Percentiles rank a stretch among this genome's conserved stretches.
Evolutionary conservation across 352 stramenopile genomes (phyloP).

Genomic region (Phytophthora niederhauseri): DNA sequence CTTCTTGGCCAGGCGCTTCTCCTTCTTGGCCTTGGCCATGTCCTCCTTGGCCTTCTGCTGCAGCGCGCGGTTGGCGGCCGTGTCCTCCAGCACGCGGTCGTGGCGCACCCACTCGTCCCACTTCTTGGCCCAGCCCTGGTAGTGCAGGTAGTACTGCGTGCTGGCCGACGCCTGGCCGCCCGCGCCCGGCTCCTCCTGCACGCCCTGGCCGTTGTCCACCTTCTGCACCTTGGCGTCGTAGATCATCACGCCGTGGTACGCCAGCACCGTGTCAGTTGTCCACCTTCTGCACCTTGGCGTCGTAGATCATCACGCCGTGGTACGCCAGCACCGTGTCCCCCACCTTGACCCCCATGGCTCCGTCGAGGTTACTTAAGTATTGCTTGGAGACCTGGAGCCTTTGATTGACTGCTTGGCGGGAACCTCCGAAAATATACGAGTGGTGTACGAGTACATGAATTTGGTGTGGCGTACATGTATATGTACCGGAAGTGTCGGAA

Average conservation of each 20-base stretch:
- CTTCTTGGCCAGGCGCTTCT: conserved; percentile 53
- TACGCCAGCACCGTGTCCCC: conserved; percentile 77
- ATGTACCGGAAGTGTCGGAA: too few species aligned
- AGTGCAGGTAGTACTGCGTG: conserved; percentile 91
- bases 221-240: conserved; percentile 89
- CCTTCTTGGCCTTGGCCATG: conserved; percentile 62
- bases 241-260: conserved; percentile 84
- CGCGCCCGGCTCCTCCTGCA: conserved; percentile 34
- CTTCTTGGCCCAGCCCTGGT: conserved; percentile 92
- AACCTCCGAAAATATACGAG: not conserved
- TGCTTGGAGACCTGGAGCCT: too few species aligned
- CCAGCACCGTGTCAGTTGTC: conserved; percentile 83
- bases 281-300: conserved; percentile 85
- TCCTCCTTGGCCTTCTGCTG: conserved; percentile 61
- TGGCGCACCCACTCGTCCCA: conserved; percentile 92
- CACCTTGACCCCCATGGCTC: conserved; percentile 63
- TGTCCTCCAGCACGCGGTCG: conserved; percentile 78
- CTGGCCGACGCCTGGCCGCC: conserved; percentile 23
- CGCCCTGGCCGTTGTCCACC: conserved; percentile 74
- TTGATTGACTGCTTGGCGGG: not conserved
- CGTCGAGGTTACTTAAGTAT: too few species aligned
- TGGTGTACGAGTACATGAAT: not conserved
- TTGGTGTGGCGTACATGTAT: not conserved
- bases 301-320: conserved; percentile 87
- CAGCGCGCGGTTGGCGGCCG: conserved; percentile 51